phyloP scores from a whole-genome alignment of 495 filamentous ascomycete genomes.

The Trichoderma virens region DNA sequence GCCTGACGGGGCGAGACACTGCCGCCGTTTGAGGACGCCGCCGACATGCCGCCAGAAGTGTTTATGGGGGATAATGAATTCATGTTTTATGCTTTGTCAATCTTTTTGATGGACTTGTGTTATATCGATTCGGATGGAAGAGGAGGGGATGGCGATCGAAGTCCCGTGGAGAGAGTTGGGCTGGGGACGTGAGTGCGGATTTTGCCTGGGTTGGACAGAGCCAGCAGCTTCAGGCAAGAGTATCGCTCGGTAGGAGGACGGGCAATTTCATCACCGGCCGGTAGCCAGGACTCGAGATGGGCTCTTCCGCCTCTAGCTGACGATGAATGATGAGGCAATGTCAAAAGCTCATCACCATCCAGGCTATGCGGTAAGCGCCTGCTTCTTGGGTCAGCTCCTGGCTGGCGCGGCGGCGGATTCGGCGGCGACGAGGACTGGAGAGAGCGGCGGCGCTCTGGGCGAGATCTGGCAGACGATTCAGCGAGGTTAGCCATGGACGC shows the following conservation, averaged over 20 bases:
- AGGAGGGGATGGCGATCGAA: neutral
- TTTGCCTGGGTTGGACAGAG: neutral
- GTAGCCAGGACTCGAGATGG: neutral
- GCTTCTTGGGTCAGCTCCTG: constrained; percentile 5
- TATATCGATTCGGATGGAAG: constrained; percentile 3
- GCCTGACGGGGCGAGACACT: constrained; percentile 41
- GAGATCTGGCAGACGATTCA: neutral
- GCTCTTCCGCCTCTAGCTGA: constrained; percentile 9
- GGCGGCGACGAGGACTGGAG: neutral
- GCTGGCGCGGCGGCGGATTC: constrained; percentile 9
- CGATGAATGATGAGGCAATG: constrained; percentile 4
- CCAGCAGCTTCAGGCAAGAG: neutral
- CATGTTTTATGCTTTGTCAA: neutral
- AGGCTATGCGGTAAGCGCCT: constrained; percentile 8
- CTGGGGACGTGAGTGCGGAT: neutral
- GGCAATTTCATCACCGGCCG: constrained; percentile 17
- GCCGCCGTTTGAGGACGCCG: constrained; percentile 25
- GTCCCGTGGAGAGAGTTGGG: neutral
- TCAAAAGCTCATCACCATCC: constrained; percentile 7
- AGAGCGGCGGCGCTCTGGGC: neutral
- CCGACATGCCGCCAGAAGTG: constrained; percentile 6
- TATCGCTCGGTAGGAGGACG: constrained; percentile 15
- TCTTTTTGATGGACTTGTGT: neutral
- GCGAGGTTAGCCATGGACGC: neutral
- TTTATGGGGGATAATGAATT: constrained; percentile 7